Conservation (phyloP, 164 flowering plant genomes). For the Vitis rupestris region DNA sequence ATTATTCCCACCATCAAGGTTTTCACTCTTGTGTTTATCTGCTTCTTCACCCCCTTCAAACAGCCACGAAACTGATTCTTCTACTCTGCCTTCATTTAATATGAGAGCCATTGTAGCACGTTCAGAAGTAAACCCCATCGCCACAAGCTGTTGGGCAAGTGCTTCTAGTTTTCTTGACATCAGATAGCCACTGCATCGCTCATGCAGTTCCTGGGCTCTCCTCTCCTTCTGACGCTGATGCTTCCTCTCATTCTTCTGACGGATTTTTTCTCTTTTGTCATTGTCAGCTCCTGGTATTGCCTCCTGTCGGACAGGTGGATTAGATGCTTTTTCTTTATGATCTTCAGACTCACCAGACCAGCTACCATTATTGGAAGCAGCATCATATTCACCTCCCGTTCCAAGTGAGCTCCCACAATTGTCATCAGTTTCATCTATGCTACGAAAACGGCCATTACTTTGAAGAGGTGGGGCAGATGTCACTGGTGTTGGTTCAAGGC, state of each 20-base stretch:
- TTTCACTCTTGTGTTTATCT: conserved; percentile 33
- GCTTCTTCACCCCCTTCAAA: conserved; percentile 71
- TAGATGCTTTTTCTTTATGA: conserved; percentile 65
- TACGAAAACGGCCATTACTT: conserved; percentile 68
- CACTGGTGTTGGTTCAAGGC: conserved; percentile 53
- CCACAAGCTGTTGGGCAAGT: conserved; percentile 84
- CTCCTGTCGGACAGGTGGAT: conserved; percentile 40
- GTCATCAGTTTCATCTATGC: conserved; percentile 75
- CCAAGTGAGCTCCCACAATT: conserved; percentile 57
- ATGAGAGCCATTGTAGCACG: conserved; percentile 91
- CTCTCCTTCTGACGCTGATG: conserved; percentile 96
- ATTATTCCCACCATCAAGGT: conserved; percentile 41
- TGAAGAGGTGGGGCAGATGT: conserved; percentile 51
- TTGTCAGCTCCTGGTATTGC: conserved; percentile 70
- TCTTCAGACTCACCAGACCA: conserved; percentile 98
- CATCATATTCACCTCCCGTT: conserved; percentile 72
- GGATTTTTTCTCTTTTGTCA: conserved; percentile 89
- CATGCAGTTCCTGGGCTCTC: conserved; percentile 90
- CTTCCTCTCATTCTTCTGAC: conserved; percentile 93
- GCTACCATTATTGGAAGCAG: conserved; percentile 81
- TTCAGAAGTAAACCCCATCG: conserved; percentile 86
- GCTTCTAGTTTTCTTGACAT: conserved; percentile 90
- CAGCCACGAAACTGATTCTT: conserved; percentile 88
- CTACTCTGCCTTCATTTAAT: conserved; percentile 80
- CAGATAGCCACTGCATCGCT: conserved; percentile 75